A percentile compares a stretch with the other conserved stretches of the same genome.
Evolutionary conservation across 116 monocot genomes (phyloP).

Genomic region (Phalaenopsis hybrid): DNA sequence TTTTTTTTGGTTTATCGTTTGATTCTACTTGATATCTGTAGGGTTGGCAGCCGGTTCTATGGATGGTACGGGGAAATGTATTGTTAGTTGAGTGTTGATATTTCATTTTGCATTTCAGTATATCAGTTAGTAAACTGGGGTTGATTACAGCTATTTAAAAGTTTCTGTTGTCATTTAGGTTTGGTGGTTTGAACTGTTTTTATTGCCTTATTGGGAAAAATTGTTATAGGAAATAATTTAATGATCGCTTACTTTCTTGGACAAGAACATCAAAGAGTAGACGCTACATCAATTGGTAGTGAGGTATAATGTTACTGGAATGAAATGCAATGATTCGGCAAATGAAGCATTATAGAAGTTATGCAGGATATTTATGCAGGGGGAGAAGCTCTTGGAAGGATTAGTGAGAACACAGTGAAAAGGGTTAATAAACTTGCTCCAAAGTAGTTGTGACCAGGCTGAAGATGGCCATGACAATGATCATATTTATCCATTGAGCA

Average conservation of each 20-base stretch:
- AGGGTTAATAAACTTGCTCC: not conserved
- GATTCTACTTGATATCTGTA: not conserved
- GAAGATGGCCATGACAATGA: not conserved
- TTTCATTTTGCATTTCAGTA: no score
- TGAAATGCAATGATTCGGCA: not conserved
- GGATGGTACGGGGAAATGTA: not conserved
- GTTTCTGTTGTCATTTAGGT: not conserved
- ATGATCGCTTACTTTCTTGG: not conserved
- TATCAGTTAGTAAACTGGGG: no score
- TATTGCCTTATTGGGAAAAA: no score
- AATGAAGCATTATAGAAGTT: not conserved
- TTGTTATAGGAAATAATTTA: no score
- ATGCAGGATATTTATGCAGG: not conserved
- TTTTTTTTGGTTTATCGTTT: not conserved
- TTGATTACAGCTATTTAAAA: not conserved
- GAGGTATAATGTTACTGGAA: not conserved
- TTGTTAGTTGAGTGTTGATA: not conserved
- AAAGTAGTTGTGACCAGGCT: not conserved
- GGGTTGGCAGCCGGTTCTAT: not conserved
- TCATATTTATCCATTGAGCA: not conserved
- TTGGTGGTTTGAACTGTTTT: not conserved
- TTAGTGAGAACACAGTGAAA: not conserved
- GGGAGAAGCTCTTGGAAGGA: not conserved
- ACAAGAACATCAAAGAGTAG: not conserved
- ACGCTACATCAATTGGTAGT: no score